Conservation (phyloP, 495 filamentous ascomycete genomes). For the Xylaria intraflava region DNA sequence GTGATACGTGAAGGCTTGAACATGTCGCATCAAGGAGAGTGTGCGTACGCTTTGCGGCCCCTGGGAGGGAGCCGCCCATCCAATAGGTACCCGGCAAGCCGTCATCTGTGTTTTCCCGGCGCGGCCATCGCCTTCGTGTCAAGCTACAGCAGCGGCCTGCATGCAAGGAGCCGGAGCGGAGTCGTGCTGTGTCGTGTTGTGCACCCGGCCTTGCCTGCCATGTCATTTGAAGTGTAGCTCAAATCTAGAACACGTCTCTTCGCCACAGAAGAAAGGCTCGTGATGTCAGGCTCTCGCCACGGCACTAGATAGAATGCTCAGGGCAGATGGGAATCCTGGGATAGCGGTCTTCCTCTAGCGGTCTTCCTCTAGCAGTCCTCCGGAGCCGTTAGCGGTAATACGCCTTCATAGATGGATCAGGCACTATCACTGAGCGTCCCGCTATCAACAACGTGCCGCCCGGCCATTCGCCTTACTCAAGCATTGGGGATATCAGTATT, state of each 20-base stretch:
- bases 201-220: background rate
- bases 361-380: too few species aligned
- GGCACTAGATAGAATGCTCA: too few species aligned
- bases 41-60: background rate
- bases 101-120: background rate
- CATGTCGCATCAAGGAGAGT: background rate
- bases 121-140: background rate
- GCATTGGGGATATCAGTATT: background rate
- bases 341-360: too few species aligned
- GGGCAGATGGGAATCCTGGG: too few species aligned
- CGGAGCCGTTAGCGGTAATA: too few species aligned
- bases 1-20: too few species aligned
- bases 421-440: background rate
- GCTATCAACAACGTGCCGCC: background rate
- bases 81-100: background rate
- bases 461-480: background rate
- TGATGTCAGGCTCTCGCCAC: background rate
- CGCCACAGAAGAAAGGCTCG: background rate
- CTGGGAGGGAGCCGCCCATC: background rate
- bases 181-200: conserved; percentile 1
- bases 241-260: background rate
- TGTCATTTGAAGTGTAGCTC: background rate
- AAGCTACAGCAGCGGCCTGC: background rate
- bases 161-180: conserved; percentile 7
- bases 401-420: background rate